Percentiles rank a stretch among this genome's conserved stretches.
Conservation (phyloP, 192 early-diverging fungal species). For the Entophlyctis luteolus region DNA sequence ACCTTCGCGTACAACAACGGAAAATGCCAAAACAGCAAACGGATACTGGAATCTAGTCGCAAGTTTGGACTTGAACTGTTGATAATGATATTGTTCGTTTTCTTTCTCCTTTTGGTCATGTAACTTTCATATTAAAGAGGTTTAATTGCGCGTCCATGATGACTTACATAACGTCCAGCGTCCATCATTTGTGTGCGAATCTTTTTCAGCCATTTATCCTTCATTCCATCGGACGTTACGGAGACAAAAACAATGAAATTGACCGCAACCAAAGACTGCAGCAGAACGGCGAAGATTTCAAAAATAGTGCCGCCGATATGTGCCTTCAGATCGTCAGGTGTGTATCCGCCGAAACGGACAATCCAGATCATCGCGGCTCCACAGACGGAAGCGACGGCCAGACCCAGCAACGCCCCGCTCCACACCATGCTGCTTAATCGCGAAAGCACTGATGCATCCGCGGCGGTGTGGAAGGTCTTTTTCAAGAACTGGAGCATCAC, state of each 20-base stretch:
- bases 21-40: constrained; percentile 5
- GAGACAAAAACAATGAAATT: background rate
- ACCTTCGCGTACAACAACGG: constrained; percentile 2
- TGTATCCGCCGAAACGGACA: too few species aligned
- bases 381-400: background rate
- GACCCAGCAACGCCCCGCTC: background rate
- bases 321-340: too few species aligned
- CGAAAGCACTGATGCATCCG: background rate
- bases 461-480: background rate
- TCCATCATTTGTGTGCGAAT: background rate
- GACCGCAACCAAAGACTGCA: constrained; percentile 3
- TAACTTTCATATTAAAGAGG: too few species aligned
- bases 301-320: background rate
- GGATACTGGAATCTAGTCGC: background rate
- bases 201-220: background rate
- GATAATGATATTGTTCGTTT: background rate
- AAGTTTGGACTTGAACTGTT: background rate
- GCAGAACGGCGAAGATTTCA: background rate
- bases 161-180: background rate
- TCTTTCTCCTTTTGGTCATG: background rate
- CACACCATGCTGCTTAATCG: background rate
- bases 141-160: too few species aligned
- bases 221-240: background rate
- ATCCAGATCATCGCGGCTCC: background rate
- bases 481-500: constrained; percentile 1